Conservation (phyloP, 352 stramenopile species). For the Phytophthora hibernalis region DNA sequence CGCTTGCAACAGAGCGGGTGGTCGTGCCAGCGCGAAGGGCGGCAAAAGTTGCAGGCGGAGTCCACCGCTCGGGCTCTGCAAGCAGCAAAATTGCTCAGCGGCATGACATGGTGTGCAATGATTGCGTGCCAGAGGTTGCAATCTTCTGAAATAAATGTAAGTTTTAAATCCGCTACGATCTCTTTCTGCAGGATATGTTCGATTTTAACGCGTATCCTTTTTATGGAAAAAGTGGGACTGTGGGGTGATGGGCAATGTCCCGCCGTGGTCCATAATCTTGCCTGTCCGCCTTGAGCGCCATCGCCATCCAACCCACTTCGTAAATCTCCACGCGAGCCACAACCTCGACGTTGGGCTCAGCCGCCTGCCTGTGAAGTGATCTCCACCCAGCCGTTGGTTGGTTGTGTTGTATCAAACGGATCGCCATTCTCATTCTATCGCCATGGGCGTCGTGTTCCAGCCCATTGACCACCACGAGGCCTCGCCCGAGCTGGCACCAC, state of each 20-base stretch:
- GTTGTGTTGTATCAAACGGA: neutral
- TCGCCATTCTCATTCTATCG: conserved; percentile 13
- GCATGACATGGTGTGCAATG: neutral
- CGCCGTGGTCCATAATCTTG: neutral
- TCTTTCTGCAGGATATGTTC: conserved; percentile 10
- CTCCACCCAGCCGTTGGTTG: conserved; percentile 3
- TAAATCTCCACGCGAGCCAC: conserved; percentile 15
- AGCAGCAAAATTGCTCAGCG: neutral
- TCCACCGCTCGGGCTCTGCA: conserved; percentile 10
- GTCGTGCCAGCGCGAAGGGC: conserved; percentile 3
- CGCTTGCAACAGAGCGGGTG: neutral
- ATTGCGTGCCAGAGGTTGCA: conserved; percentile 2
- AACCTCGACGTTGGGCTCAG: conserved; percentile 19
- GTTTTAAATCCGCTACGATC: conserved; percentile 4
- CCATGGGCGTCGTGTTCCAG: conserved; percentile 36
- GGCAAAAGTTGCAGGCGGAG: conserved; percentile 2
- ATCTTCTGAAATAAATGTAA: neutral
- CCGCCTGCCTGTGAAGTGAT: conserved; percentile 7
- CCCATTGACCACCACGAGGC: conserved; percentile 30
- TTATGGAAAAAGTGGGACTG: conserved; percentile 29
- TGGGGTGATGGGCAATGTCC: conserved; percentile 13
- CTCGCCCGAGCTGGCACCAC: conserved; percentile 26
- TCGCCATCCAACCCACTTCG: conserved; percentile 27
- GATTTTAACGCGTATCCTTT: conserved; percentile 18
- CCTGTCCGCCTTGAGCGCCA: neutral